Evolutionary conservation across 306 rosid genomes (phyloP).

Genomic region (Dryas drummondii): DNA sequence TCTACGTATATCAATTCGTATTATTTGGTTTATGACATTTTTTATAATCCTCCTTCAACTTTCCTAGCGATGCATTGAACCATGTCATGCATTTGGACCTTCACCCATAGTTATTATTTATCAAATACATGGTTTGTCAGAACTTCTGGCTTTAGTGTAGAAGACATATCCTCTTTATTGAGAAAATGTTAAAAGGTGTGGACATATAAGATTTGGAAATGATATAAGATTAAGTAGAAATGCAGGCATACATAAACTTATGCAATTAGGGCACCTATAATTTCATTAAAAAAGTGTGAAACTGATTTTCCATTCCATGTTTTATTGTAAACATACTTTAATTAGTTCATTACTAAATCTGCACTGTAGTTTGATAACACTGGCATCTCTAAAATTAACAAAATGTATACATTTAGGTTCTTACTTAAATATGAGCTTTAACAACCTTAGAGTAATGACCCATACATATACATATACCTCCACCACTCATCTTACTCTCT

Average conservation of each 20-base stretch:
- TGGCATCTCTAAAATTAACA: neutral
- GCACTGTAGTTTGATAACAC: conserved; percentile 5
- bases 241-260: neutral
- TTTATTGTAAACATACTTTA: neutral
- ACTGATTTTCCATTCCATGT: neutral
- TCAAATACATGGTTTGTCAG: too few relatives aligned
- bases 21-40: too few relatives aligned
- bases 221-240: neutral
- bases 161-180: neutral
- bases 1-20: too few relatives aligned
- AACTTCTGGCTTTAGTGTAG: too few relatives aligned
- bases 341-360: neutral
- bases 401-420: neutral
- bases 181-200: neutral
- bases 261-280: neutral
- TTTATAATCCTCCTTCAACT: too few relatives aligned
- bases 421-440: neutral
- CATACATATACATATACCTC: neutral
- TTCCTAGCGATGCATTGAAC: too few relatives aligned
- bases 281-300: neutral
- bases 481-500: neutral
- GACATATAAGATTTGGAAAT: neutral
- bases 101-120: too few relatives aligned
- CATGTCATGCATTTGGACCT: too few relatives aligned
- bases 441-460: neutral